Conservation (phyloP, 192 early-diverging fungal genomes). For the Dissophora globulifera region DNA sequence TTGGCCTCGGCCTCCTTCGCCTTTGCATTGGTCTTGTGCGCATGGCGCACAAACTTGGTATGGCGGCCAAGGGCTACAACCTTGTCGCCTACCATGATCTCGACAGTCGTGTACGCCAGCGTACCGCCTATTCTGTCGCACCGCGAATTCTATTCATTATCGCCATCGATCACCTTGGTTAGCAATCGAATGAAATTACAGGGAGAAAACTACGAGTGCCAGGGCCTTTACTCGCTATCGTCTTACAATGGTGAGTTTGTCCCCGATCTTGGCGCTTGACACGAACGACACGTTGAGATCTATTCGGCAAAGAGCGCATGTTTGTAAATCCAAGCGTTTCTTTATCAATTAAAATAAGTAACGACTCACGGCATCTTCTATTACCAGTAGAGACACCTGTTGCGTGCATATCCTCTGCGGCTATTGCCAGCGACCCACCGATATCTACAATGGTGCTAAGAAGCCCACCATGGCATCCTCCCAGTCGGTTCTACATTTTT, state of each 20-base stretch:
- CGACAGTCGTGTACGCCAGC: slow-evolving; percentile 61
- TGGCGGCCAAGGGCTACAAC: slow-evolving; percentile 63
- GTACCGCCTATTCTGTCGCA: slow-evolving; percentile 65
- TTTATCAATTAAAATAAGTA: no score
- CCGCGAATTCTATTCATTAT: slow-evolving; percentile 57
- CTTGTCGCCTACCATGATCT: slow-evolving; percentile 56
- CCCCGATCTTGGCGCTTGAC: slow-evolving; percentile 57
- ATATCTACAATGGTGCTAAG: slow-evolving; percentile 63
- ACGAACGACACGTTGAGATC: slow-evolving; percentile 67
- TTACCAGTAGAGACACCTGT: slow-evolving; percentile 66
- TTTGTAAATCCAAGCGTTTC: no score
- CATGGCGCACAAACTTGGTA: slow-evolving; percentile 62
- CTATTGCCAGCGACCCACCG: slow-evolving; percentile 66
- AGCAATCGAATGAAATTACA: no score
- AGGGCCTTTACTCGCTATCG: no score
- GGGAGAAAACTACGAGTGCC: no score
- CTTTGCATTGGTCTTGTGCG: slow-evolving; percentile 38
- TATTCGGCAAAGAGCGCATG: no score
- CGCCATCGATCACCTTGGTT: no score
- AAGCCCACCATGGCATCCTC: slow-evolving; percentile 62
- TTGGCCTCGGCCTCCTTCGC: background rate
- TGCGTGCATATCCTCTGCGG: slow-evolving; percentile 58
- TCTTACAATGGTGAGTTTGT: slow-evolving; percentile 57
- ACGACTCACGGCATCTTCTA: no score
- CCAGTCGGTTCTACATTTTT: slow-evolving; percentile 64